These are phyloP conservation scores for Picea sitchensis DNA, from an alignment of 75 land plant species.

Conservation along the genomic window DNA sequence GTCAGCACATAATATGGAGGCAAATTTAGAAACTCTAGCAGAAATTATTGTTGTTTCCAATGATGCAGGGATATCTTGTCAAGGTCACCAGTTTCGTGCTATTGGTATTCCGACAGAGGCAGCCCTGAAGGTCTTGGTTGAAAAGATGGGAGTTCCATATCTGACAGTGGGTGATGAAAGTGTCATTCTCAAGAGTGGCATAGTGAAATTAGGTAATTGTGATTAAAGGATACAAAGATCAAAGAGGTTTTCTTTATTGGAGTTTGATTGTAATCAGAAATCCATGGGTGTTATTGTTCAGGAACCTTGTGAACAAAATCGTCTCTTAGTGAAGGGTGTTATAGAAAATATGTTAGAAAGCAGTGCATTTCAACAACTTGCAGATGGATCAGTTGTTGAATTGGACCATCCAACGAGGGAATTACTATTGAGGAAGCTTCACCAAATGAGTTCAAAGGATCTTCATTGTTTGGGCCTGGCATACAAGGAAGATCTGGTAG, in stretches of 20 bases:
- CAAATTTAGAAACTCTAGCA: too few species aligned
- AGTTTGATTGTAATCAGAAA: constrained; percentile 85
- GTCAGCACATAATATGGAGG: too few species aligned
- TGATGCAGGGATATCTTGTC: constrained; percentile 51
- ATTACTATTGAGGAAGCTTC: too few species aligned
- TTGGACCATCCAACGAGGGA: too few species aligned
- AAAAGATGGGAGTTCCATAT: constrained; percentile 89
- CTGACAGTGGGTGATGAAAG: constrained; percentile 26
- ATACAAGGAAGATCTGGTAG: too few species aligned
- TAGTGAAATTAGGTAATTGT: constrained; percentile 11
- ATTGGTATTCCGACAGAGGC: constrained; percentile 87
- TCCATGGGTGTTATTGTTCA: constrained; percentile 86
- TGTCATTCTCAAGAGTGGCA: constrained; percentile 6
- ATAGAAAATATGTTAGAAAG: too few species aligned
- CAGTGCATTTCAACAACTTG: too few species aligned
- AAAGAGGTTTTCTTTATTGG: constrained; percentile 62
- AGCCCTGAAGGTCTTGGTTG: constrained; percentile 73
- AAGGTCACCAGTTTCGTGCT: too few species aligned
- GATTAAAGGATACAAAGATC: constrained; percentile 67
- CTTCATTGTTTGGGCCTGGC: too few species aligned
- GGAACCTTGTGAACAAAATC: constrained; percentile 16
- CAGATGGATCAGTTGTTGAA: too few species aligned
- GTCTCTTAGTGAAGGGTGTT: too few species aligned
- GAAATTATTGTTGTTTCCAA: constrained; percentile 77
- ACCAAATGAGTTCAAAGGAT: too few species aligned